Evolutionary conservation across 257 asterid genomes (phyloP).

Genomic region (Cruciata laevipes): DNA sequence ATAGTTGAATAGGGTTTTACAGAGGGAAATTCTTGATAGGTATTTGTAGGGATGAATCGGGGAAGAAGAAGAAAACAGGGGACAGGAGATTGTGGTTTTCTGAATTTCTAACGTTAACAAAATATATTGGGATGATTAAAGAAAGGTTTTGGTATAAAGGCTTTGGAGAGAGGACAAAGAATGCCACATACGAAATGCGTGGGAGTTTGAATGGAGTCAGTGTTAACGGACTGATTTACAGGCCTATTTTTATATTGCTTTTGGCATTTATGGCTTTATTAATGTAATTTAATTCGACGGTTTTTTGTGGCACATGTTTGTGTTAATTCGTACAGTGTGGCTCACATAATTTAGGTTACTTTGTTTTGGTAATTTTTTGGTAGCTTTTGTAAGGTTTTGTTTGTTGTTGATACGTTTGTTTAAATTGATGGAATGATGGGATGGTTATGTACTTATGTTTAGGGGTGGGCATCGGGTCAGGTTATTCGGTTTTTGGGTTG

Average conservation of each 20-base stretch:
- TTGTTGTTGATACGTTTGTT: no score
- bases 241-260: no score
- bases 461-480: no score
- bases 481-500: no score
- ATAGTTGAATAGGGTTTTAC: neutral
- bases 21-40: neutral
- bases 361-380: no score
- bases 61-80: neutral
- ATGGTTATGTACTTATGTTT: no score
- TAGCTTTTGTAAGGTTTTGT: constrained; percentile 72
- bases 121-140: neutral
- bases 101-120: neutral
- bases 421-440: no score
- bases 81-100: neutral
- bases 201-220: constrained; percentile 1
- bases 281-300: neutral
- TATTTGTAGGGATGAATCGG: neutral
- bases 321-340: constrained; percentile 37
- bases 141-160: neutral
- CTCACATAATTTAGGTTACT: no score
- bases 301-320: neutral
- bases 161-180: neutral
- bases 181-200: neutral
- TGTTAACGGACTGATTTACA: neutral
- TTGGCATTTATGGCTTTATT: neutral